A percentile compares a stretch with the other conserved stretches of the same genome.
These are phyloP conservation scores for Lathyrus tuberosus DNA, from an alignment of 306 rosid genomes.

Conservation along the genomic window DNA sequence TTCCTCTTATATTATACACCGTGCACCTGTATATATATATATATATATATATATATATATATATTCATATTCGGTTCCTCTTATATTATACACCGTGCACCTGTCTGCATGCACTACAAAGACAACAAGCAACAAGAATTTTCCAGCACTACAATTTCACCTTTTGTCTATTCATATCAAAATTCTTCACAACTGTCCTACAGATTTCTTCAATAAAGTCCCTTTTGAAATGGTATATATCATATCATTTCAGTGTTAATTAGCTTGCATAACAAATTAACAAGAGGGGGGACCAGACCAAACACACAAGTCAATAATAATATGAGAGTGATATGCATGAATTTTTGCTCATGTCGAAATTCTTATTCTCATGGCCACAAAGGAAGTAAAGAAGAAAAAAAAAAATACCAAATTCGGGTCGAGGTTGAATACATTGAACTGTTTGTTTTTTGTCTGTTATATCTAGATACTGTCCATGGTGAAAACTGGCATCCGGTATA, in stretches of 20 bases:
- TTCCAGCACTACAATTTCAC: constrained; percentile 40
- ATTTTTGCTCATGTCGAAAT: constrained; percentile 41
- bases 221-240: constrained; percentile 37
- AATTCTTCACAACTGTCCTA: constrained; percentile 55
- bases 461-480: constrained; percentile 47
- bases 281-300: constrained; percentile 53
- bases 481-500: constrained; percentile 53
- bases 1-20: constrained; percentile 53
- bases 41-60: too few relatives aligned
- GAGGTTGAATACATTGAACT: constrained; percentile 29
- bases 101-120: constrained; percentile 44
- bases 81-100: constrained; percentile 52
- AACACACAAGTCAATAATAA: constrained; percentile 49
- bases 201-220: constrained; percentile 20
- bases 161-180: constrained; percentile 46
- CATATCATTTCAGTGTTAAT: constrained; percentile 21
- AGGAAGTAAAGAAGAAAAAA: constrained; percentile 41
- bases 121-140: constrained; percentile 43
- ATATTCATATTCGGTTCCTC: constrained; percentile 30
- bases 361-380: constrained; percentile 38
- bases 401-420: constrained; percentile 28
- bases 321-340: constrained; percentile 56
- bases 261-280: constrained; percentile 25
- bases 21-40: constrained; percentile 37
- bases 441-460: constrained; percentile 45